Conservation (phyloP, 805 yeast genomes). For the Saccharomyces jurei region DNA sequence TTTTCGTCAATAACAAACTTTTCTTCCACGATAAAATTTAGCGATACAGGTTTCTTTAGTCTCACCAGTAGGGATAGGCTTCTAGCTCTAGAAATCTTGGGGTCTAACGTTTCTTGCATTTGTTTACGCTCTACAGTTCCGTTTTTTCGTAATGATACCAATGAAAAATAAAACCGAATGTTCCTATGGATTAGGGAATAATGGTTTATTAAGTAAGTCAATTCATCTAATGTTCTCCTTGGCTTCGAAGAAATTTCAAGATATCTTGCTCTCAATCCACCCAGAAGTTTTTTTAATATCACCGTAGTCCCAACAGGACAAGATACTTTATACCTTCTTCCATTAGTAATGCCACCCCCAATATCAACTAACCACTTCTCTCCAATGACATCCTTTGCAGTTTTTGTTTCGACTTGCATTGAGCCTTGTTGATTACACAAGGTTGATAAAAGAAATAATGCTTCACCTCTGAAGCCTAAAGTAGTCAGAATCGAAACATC, state of each 20-base stretch:
- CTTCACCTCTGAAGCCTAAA: slow-evolving; percentile 46
- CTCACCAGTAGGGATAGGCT: slow-evolving; percentile 8
- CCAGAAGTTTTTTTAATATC: slow-evolving; percentile 27
- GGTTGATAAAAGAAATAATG: slow-evolving; percentile 34
- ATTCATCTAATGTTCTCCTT: slow-evolving; percentile 17
- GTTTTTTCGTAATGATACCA: slow-evolving; percentile 15
- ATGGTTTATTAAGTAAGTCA: slow-evolving; percentile 21
- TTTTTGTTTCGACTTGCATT: slow-evolving; percentile 28
- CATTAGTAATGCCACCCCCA: slow-evolving; percentile 21
- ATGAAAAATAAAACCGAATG: slow-evolving; percentile 27
- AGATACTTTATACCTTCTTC: slow-evolving; percentile 17
- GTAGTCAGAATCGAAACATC: slow-evolving; percentile 29
- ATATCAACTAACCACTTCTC: slow-evolving; percentile 32
- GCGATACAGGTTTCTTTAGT: slow-evolving; percentile 5
- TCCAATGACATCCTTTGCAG: slow-evolving; percentile 26
- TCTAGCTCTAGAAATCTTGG: slow-evolving; percentile 10
- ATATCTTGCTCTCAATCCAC: slow-evolving; percentile 30
- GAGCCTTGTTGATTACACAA: slow-evolving; percentile 19
- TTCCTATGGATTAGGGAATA: slow-evolving; percentile 29
- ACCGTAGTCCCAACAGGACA: slow-evolving; percentile 33
- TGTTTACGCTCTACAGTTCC: slow-evolving; percentile 11
- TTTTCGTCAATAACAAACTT: slow-evolving; percentile 6
- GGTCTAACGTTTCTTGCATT: slow-evolving; percentile 8
- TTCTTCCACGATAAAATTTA: slow-evolving; percentile 12
- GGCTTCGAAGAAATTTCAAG: slow-evolving; percentile 25